A percentile compares a stretch with the other conserved stretches of the same genome.
These are phyloP conservation scores for Suillus placidus DNA, from an alignment of 768 basidiomycete genomes.

Conservation along the genomic window DNA sequence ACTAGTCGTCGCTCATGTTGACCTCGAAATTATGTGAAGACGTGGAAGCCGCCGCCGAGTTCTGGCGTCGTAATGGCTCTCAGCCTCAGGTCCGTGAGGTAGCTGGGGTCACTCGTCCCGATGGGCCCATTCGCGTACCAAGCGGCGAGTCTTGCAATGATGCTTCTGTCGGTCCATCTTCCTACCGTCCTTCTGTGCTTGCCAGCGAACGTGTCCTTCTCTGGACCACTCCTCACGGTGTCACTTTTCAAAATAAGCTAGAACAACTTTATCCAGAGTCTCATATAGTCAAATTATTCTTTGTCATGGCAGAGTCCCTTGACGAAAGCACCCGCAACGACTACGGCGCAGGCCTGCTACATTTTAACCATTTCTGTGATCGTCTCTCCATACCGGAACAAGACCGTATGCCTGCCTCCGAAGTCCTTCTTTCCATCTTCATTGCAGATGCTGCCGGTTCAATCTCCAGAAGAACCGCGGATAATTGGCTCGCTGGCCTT, in stretches of 20 bases:
- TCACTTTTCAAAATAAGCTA: slow-evolving; percentile 4
- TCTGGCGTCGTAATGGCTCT: background rate
- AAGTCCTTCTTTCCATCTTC: slow-evolving; percentile 33
- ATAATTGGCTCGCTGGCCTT: slow-evolving; percentile 39
- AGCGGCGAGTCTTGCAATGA: background rate
- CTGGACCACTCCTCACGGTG: slow-evolving; percentile 26
- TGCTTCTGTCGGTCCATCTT: background rate
- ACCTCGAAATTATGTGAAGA: background rate
- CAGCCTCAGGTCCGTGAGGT: background rate
- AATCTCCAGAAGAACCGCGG: slow-evolving; percentile 24
- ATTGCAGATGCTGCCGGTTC: slow-evolving; percentile 23
- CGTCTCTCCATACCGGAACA: slow-evolving; percentile 36
- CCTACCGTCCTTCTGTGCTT: slow-evolving; percentile 19
- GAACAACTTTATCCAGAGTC: slow-evolving; percentile 1
- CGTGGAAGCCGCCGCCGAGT: background rate
- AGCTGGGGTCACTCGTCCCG: background rate
- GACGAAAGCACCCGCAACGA: slow-evolving; percentile 22
- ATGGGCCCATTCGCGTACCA: background rate
- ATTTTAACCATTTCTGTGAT: slow-evolving; percentile 42
- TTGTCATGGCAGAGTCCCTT: slow-evolving; percentile 17
- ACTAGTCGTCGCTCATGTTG: background rate
- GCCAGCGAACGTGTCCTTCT: slow-evolving; percentile 13
- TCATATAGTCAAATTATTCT: slow-evolving; percentile 4
- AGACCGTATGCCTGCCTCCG: slow-evolving; percentile 36
- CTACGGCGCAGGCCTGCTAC: slow-evolving; percentile 37